Base-by-base conservation (phyloP, 345 rosid species). In the Anacardium occidentale region DNA sequence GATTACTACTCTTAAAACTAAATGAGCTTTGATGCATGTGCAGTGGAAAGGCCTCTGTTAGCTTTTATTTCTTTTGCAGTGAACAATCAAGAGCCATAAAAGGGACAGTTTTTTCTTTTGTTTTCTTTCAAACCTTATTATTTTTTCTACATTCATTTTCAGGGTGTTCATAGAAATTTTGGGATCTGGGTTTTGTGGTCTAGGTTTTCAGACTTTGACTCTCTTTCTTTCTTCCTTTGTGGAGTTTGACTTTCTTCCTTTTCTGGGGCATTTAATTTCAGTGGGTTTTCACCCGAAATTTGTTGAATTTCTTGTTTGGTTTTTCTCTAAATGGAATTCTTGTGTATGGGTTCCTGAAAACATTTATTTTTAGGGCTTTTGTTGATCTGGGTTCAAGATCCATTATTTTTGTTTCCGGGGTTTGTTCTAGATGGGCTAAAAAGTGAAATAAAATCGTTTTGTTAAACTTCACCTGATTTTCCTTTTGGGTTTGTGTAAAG, bases 121-220 rank as follows among this genome's bases (percentile, higher is more conserved):
- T 66, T 71, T 74, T 70, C 51, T 40, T 0, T 14, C 17, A 50
- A 50, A 61, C 60, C n/a, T 10, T 17, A 11, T 73, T 74, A 34
- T 37, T 75, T 74, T 69, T 58, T 62, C 29, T 17, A 15, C 21
- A 15, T 72, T 71, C 24, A 10, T 75, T 73, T 67, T 67, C 56
- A 51, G 40, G 9, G 34, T 72, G 68, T 61, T 50, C 57, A 26
- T 75, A 34, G 50, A 62, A 48, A 70, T 63, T 78, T 83, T 82
- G 74, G 91, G 95, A 86, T 87, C 87, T 88, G 82, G 84, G 78
- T 78, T 73, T 71, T 71, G 82, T 81, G 79, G 76, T 86, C 80
- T 81, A 83, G 86, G 91, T 85, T 85, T 87, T 78, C 78, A 80
- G 73, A 73, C 73, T 76, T 85, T 78, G 81, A 80, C 80, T 81